Evolutionary conservation across 495 filamentous ascomycete species (phyloP), one percentile per base, ranked within the genome.

Genomic region (Trichodelitschia bisporula): DNA sequence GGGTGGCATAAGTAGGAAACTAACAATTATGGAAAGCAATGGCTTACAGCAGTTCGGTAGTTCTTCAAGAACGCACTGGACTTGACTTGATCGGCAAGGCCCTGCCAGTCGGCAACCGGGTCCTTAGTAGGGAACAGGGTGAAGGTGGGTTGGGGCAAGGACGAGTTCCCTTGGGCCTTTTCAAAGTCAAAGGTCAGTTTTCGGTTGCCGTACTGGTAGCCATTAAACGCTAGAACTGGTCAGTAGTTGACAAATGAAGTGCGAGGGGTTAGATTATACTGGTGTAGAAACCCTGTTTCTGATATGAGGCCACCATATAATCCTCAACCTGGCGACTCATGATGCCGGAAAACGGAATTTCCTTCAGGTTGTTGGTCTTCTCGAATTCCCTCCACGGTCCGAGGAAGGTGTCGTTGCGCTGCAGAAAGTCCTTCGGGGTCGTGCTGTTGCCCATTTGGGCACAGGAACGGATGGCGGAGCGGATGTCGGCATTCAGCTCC

Each of bases 311-410:
- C 8, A 25, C 21, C 21, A 25, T 25, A 12, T 25, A 25, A 12
- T 25, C 21, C 21, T 25, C 21, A 25, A 25, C 21, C 8, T 8
- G 8, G 8, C 12, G 8, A 8, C 8, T 8, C 21, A 25, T 25
- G 21, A 25, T 25, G 8, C 21, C 21, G 12, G 21, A 25, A 12
- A 12, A 8, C 8, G 21, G 21, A 8, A 25, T 29, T 15, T 29
- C 27, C 15, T 9, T 29, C 15, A 29, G 15, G 27, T 29, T 29
- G 27, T 29, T 29, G 8, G 8, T 15, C 27, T 15, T 29, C 9
- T 8, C 8, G 21, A 8, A 25, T 25, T 25, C 8, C 12, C 12
- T 25, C 21, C 21, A 25, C 21, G 21, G 21, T 25, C 21, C 21
- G 8, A 25, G 12, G 21, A 25, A 25, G 8, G 21, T 25, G 8